Evolutionary conservation across 2,329 filamentous ascomycete species (phyloP), one percentile per base, ranked within the genome.

Genomic region (Helotiales sp.): DNA sequence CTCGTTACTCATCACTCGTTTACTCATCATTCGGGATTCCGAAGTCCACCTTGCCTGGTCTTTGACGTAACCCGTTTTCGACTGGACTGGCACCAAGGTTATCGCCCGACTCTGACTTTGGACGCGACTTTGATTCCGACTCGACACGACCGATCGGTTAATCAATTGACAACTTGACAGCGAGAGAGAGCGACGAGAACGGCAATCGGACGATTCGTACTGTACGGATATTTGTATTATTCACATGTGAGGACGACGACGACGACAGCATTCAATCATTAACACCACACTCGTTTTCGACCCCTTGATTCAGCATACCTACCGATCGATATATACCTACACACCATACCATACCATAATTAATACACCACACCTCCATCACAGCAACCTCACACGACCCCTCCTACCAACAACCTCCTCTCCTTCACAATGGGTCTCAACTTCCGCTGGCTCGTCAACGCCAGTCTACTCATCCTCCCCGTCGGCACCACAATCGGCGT

Each of bases 401-500:
- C n/a, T n/a, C n/a, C n/a, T n/a, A n/a, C n/a, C n/a, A n/a, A n/a
- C n/a, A n/a, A 58, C 32, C 22, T 17, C 11, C 34, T 30, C 34
- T 1, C 24, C 13, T 10, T 30, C 34, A 43, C 37, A 45, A 66
- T 66, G 64, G 64, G 49, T 28, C 2, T 32, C 50, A 54, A 54
- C 40, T 50, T 66, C 28, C 32, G 57, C 32, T 55, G 58, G 54
- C 37, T 69, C 49, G 58, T 69, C 20, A 69, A 69, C 28, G 58
- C 55, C 2, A 24, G 32, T 32, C 61, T 69, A 10, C 49, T 69
- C 13, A 37, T 47, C 2, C 47, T 69, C 22, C 67, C 67, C 11
- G 66, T 69, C 50, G 67, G 64, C 10, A 52, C 61, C 32, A 67
- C 67, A 22, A 30, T 69, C 28, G 64, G 67, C 20, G 55, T 64